These are phyloP conservation scores for Atalantia buxifolia DNA, from an alignment of 345 rosid genomes.

Conservation along the genomic window DNA sequence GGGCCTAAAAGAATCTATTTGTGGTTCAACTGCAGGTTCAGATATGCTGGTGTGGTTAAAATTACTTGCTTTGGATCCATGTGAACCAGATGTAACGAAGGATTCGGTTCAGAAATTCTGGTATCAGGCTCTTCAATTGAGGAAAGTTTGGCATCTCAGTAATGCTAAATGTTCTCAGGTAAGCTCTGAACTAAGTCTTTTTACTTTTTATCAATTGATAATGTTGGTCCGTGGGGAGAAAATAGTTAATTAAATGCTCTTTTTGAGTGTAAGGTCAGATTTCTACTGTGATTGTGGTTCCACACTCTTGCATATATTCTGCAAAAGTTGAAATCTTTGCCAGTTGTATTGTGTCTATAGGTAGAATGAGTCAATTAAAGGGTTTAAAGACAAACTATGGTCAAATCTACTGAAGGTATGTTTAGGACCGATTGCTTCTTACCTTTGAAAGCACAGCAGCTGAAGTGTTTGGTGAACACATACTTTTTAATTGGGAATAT, in stretches of 20 bases:
- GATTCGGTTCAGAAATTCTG: not conserved
- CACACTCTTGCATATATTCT: not conserved
- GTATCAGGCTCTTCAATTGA: slow-evolving; percentile 10
- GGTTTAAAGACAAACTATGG: not conserved
- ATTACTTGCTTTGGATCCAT: slow-evolving; percentile 23
- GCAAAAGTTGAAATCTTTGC: not conserved
- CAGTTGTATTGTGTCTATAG: not conserved
- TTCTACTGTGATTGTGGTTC: not conserved
- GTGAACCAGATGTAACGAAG: not conserved
- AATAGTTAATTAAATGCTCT: not conserved
- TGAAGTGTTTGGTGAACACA: no score
- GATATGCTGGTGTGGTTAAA: slow-evolving; percentile 16
- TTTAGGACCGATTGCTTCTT: no score
- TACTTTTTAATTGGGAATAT: no score
- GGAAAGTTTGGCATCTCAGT: not conserved
- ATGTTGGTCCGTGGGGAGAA: not conserved
- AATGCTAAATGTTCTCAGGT: slow-evolving; percentile 7
- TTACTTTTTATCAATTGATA: not conserved
- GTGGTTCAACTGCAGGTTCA: not conserved
- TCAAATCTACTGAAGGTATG: not conserved
- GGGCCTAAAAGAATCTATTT: not conserved
- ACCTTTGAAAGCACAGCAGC: no score
- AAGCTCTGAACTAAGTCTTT: not conserved
- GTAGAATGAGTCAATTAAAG: not conserved
- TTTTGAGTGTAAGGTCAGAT: not conserved